phyloP scores from a whole-genome alignment of 805 yeast genomes.

The Metschnikowia kofuensis region DNA sequence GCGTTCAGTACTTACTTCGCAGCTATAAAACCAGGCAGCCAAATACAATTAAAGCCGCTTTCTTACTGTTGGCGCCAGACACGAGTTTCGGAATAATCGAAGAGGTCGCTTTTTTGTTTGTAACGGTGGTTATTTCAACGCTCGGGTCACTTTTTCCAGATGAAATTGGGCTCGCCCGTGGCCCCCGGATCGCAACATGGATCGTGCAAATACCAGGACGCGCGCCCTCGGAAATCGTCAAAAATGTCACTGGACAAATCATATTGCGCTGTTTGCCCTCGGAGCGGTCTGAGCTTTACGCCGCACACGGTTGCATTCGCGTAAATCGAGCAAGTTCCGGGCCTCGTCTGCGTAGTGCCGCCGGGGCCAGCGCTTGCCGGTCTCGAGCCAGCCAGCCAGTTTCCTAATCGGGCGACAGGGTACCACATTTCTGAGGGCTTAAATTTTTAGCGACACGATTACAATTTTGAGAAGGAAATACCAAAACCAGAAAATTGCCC shows the following conservation, averaged over 20 bases:
- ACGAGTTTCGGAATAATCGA: neutral
- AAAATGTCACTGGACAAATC: conserved; percentile 12
- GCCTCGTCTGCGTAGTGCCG: neutral
- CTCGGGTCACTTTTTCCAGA: neutral
- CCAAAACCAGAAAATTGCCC: neutral
- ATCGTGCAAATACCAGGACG: conserved; percentile 16
- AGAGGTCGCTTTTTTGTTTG: neutral
- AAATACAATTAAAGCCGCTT: no score
- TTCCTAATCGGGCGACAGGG: conserved; percentile 1
- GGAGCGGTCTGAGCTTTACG: conserved; percentile 12
- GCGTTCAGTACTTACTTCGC: neutral
- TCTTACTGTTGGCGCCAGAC: neutral
- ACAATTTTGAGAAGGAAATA: neutral
- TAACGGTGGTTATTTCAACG: neutral
- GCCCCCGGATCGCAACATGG: neutral
- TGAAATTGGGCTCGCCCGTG: neutral
- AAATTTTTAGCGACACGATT: neutral
- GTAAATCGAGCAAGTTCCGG: conserved; percentile 1
- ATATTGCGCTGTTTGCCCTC: conserved; percentile 9
- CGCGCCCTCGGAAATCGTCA: conserved; percentile 16
- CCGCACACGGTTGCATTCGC: neutral
- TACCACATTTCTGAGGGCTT: neutral
- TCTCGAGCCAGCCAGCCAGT: conserved; percentile 6
- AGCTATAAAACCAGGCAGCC: no score
- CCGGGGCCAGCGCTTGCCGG: neutral